Base-by-base conservation (phyloP, 2,329 filamentous ascomycete genomes). In the Furcasterigmium furcatum region DNA sequence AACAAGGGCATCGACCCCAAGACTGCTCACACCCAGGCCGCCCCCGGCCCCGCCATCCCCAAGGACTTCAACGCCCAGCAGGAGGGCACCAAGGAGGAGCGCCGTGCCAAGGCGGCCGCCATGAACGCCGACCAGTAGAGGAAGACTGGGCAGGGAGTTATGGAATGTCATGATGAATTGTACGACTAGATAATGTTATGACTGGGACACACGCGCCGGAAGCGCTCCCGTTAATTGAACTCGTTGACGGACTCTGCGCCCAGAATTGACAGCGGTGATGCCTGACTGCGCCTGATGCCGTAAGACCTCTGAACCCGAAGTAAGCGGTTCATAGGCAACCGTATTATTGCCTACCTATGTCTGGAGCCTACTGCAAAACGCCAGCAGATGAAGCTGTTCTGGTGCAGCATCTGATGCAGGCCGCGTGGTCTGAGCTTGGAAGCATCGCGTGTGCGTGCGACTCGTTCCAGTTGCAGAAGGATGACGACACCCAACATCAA, bases 31-130 rank as follows among this genome's bases (percentile, higher is more conserved):
- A 72, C 77, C 58, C 61, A 73, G 46, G 80, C 80, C 16, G 68
- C 77, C 43, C 81, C 80, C 12, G 82, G 82, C 27, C 82, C 82
- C 14, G 80, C 68, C 22, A 55, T 82, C 21, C 69, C 77, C 16
- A 64, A 79, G 51, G 70, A 75, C 49, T 74, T 82, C 67, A 73
- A 73, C 14, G 65, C 65, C 27, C 60, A 76, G 42, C 61, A 77
- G 61, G 79, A 84, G 67, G 82, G 80, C 14, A 80, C 77, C 47
- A 86, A 85, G 66, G 84, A 87, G 61, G 85, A 89, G 58, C 77
- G 85, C 44, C 70, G 76, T 57, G 81, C 77, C 12, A 83, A 80
- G 62, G 82, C 81, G 49, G 70, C 82, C 61, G 80, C 79, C 57
- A 56, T 89, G 63, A 88, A 88, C 72, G n/a, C 34, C 16, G 34